These are phyloP conservation scores for Westerdykella aurantiaca DNA, from an alignment of 2,329 filamentous ascomycete genomes.

Conservation along the genomic window DNA sequence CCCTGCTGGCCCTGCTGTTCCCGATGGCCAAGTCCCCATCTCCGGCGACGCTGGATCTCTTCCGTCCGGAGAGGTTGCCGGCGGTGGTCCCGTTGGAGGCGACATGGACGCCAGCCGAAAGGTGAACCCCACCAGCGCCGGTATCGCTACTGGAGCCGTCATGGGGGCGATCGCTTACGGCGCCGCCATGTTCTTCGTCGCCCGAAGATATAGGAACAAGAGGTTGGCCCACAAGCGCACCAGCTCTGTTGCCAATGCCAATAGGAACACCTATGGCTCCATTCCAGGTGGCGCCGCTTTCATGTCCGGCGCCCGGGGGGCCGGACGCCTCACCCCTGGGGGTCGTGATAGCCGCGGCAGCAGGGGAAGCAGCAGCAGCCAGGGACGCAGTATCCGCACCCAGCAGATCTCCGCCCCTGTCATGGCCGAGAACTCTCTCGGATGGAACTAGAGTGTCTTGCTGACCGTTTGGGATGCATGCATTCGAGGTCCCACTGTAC, in stretches of 20 bases:
- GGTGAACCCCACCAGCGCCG: conserved; percentile 58
- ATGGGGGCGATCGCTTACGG: conserved; percentile 80
- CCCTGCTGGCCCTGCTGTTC: conserved; percentile 42
- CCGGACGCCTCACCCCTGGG: conserved; percentile 28
- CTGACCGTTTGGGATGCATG: neutral
- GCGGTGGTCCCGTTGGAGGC: conserved; percentile 47
- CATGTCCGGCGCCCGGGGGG: conserved; percentile 41
- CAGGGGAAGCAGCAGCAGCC: conserved; percentile 52
- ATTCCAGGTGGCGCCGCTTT: conserved; percentile 42
- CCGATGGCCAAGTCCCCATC: conserved; percentile 39
- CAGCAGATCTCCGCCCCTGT: conserved; percentile 82
- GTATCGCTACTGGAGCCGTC: conserved; percentile 71
- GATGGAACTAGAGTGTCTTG: conserved; percentile 68
- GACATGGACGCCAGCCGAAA: conserved; percentile 51
- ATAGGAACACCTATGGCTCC: conserved; percentile 39
- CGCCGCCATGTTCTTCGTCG: conserved; percentile 89
- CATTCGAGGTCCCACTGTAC: conserved; percentile 23
- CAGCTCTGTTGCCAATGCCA: conserved; percentile 69
- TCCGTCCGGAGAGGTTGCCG: conserved; percentile 31
- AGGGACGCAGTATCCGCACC: conserved; percentile 57
- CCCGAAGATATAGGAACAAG: conserved; percentile 83
- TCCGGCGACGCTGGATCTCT: conserved; percentile 36
- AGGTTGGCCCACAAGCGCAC: conserved; percentile 69
- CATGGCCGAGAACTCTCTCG: conserved; percentile 88
- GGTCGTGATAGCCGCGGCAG: conserved; percentile 41